These are phyloP conservation scores for Penicillium frequentans DNA, from an alignment of 2,329 filamentous ascomycete genomes.

Conservation along the genomic window DNA sequence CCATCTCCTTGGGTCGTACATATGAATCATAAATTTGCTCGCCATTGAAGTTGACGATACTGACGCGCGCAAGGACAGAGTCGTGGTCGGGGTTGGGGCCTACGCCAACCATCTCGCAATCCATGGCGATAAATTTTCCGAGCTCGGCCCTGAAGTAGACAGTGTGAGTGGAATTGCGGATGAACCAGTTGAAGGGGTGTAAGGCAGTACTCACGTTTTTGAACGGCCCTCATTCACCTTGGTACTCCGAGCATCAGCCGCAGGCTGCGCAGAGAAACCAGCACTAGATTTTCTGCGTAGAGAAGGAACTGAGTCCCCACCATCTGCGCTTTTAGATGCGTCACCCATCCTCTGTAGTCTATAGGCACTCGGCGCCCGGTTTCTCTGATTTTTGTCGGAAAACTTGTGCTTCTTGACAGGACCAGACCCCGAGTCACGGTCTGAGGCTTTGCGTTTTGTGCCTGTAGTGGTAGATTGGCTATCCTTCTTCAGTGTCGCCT, in stretches of 20 bases:
- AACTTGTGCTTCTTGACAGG: slow-evolving; percentile 35
- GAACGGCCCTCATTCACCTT: slow-evolving; percentile 65
- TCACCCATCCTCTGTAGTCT: slow-evolving; percentile 38
- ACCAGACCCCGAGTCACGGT: slow-evolving; percentile 31
- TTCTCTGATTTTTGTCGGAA: slow-evolving; percentile 25
- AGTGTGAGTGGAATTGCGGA: slow-evolving; percentile 11
- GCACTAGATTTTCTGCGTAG: slow-evolving; percentile 61
- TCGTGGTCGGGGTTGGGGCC: slow-evolving; percentile 61
- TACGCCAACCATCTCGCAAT: slow-evolving; percentile 98
- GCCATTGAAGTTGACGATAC: slow-evolving; percentile 90
- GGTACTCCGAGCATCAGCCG: slow-evolving; percentile 44
- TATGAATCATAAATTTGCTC: slow-evolving; percentile 92
- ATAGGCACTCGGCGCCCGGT: slow-evolving; percentile 7
- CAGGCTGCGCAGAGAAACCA: slow-evolving; percentile 47
- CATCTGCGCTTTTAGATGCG: slow-evolving; percentile 46
- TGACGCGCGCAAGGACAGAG: slow-evolving; percentile 81
- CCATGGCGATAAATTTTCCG: slow-evolving; percentile 88
- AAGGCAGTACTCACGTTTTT: slow-evolving; percentile 32
- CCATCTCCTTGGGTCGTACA: slow-evolving; percentile 72
- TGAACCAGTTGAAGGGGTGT: slow-evolving; percentile 12
- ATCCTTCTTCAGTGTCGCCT: slow-evolving; percentile 44
- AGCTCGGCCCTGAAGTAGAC: slow-evolving; percentile 59
- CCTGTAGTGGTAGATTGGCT: slow-evolving; percentile 17
- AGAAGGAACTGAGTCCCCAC: slow-evolving; percentile 61
- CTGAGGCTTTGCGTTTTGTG: slow-evolving; percentile 36